These are phyloP conservation scores for Pleurotus giganteus DNA, from an alignment of 768 basidiomycete species.

Conservation along the genomic window DNA sequence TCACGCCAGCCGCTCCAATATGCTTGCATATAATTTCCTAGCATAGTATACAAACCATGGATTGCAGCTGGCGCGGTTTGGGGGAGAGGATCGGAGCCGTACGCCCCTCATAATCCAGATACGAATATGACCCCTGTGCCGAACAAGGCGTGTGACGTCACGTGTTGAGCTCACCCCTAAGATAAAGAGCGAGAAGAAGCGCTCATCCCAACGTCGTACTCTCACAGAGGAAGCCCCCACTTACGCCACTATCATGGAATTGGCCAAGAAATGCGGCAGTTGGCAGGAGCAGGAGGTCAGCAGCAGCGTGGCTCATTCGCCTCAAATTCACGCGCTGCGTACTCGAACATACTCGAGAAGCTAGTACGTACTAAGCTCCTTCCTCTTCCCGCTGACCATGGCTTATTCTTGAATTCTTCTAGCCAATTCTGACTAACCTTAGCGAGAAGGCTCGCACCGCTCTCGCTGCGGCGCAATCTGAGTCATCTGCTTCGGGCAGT, in stretches of 20 bases:
- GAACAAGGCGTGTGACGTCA: too few relatives aligned
- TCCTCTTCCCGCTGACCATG: neutral
- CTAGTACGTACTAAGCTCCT: slow-evolving; percentile 26
- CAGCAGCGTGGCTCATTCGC: slow-evolving; percentile 26
- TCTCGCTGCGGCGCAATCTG: slow-evolving; percentile 41
- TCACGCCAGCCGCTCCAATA: too few relatives aligned
- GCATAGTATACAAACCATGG: too few relatives aligned
- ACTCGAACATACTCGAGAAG: slow-evolving; percentile 47
- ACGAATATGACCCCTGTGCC: too few relatives aligned
- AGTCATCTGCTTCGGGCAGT: slow-evolving; percentile 23
- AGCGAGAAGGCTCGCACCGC: slow-evolving; percentile 67
- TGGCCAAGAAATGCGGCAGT: slow-evolving; percentile 64
- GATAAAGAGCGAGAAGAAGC: too few relatives aligned
- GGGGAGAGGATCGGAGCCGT: too few relatives aligned
- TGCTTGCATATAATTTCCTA: too few relatives aligned
- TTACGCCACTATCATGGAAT: slow-evolving; percentile 63
- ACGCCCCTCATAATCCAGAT: too few relatives aligned
- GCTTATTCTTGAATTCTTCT: neutral
- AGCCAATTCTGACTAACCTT: slow-evolving; percentile 62
- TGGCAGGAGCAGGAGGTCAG: neutral
- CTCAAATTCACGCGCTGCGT: slow-evolving; percentile 44
- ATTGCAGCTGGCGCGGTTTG: too few relatives aligned
- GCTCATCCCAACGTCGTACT: too few relatives aligned
- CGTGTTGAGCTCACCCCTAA: too few relatives aligned
- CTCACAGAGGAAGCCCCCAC: slow-evolving; percentile 63